Conservation (phyloP, 331 rosid genomes). For the Rhamnella rubrinervis region DNA sequence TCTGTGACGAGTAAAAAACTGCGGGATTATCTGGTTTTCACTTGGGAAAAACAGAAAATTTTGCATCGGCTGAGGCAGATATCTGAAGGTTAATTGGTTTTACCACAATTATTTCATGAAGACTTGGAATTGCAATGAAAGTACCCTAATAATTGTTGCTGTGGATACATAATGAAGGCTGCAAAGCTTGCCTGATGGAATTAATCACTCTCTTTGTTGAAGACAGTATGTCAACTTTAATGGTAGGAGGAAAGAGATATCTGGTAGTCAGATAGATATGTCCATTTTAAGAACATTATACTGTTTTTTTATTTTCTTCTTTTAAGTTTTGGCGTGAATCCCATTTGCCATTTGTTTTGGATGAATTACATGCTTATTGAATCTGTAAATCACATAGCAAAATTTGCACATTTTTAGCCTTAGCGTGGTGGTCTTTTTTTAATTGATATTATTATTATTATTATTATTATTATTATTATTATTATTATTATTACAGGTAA, state of each 20-base stretch:
- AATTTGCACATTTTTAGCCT: constrained; percentile 10
- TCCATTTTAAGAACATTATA: constrained; percentile 19
- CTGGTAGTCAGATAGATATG: constrained; percentile 4
- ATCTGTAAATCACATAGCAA: constrained; percentile 42
- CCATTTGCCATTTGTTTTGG: constrained; percentile 33
- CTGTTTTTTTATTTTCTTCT: not conserved
- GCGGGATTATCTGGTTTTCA: constrained; percentile 17
- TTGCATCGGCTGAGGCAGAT: constrained; percentile 1
- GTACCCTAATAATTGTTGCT: constrained; percentile 7
- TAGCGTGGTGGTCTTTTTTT: too few relatives aligned
- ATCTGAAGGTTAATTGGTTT: not conserved
- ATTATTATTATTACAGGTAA: too few relatives aligned
- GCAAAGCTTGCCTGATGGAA: not conserved
- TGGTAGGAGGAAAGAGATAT: constrained; percentile 14
- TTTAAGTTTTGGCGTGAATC: constrained; percentile 25
- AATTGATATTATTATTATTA: too few relatives aligned
- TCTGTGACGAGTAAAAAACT: constrained; percentile 6
- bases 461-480: too few relatives aligned
- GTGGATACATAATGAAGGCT: constrained; percentile 1
- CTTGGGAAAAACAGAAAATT: constrained; percentile 5
- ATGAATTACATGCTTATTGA: constrained; percentile 23
- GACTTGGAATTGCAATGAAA: constrained; percentile 15
- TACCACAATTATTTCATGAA: not conserved
- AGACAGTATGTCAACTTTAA: not conserved
- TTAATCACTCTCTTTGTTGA: too few relatives aligned